phyloP scores from a whole-genome alignment of 192 early-diverging fungal species.

The Dissophora ornata region DNA sequence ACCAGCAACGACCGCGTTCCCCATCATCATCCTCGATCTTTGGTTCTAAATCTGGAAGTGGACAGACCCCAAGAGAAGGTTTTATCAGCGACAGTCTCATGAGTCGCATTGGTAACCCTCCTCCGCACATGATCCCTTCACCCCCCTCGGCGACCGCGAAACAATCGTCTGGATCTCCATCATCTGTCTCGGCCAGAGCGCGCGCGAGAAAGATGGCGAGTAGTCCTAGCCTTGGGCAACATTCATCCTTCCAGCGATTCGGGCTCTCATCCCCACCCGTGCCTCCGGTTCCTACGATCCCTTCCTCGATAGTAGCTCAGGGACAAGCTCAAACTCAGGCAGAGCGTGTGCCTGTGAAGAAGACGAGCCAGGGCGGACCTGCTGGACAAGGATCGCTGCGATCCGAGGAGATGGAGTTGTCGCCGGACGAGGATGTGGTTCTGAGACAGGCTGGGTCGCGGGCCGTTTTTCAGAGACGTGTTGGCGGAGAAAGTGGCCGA shows the following conservation, averaged over 20 bases:
- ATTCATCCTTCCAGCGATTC: slow-evolving; percentile 5
- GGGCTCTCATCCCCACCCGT: slow-evolving; percentile 7
- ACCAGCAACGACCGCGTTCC: slow-evolving; percentile 14
- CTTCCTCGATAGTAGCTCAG: too few species aligned
- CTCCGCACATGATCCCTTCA: slow-evolving; percentile 22
- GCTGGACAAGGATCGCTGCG: not conserved
- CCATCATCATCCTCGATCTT: slow-evolving; percentile 25
- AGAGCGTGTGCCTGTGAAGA: too few species aligned
- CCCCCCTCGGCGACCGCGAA: not conserved
- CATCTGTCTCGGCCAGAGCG: not conserved
- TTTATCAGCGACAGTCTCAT: slow-evolving; percentile 38
- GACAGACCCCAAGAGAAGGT: slow-evolving; percentile 17
- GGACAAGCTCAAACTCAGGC: too few species aligned
- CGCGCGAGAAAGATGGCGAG: slow-evolving; percentile 33
- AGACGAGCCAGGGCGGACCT: not conserved
- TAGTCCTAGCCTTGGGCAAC: slow-evolving; percentile 33
- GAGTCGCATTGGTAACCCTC: slow-evolving; percentile 48
- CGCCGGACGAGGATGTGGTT: slow-evolving; percentile 11
- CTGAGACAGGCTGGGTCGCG: not conserved
- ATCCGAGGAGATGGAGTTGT: slow-evolving; percentile 27
- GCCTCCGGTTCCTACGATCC: slow-evolving; percentile 13
- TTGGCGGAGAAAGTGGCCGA: not conserved
- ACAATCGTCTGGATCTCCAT: not conserved
- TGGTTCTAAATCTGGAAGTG: too few species aligned
- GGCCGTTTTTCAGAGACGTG: not conserved